phyloP scores from a whole-genome alignment of 1,284 basidiomycete species.

The Leccinum colubrinum region DNA sequence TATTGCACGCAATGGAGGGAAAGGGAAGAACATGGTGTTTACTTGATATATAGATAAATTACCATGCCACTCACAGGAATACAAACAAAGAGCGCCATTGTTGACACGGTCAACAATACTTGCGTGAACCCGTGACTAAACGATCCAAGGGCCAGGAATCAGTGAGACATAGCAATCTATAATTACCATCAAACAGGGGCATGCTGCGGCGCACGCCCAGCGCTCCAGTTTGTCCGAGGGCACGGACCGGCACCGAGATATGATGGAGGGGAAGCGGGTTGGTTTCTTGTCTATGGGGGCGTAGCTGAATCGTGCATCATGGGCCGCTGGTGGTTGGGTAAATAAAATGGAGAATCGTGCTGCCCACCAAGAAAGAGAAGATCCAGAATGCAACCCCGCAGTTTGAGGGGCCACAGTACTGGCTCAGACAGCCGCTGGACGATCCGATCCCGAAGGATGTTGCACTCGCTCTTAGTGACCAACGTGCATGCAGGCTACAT shows the following conservation, averaged over 20 bases:
- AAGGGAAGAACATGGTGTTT: constrained; percentile 12
- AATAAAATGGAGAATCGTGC: constrained; percentile 18
- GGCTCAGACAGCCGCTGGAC: constrained; percentile 7
- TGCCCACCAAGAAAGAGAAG: constrained; percentile 10
- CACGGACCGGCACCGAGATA: constrained; percentile 29
- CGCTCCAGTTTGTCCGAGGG: constrained; percentile 9
- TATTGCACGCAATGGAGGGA: constrained; percentile 12
- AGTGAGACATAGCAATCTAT: constrained; percentile 14
- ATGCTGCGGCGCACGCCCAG: constrained; percentile 18
- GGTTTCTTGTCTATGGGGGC: constrained; percentile 4
- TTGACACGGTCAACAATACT: constrained; percentile 11
- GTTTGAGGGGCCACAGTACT: constrained; percentile 25
- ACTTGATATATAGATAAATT: constrained; percentile 14
- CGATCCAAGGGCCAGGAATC: constrained; percentile 13
- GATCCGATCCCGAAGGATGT: constrained; percentile 27
- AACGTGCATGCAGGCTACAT: background rate
- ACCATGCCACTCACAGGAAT: constrained; percentile 12
- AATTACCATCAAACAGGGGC: constrained; percentile 5
- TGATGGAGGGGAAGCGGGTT: constrained; percentile 3
- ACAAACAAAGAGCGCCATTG: constrained; percentile 1
- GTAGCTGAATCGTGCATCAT: constrained; percentile 2
- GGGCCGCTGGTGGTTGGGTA: constrained; percentile 19
- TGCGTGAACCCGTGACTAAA: constrained; percentile 11
- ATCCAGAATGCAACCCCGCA: constrained; percentile 27
- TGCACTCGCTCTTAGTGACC: background rate